Evolutionary conservation across 176 grass and related monocot species (phyloP).

Genomic region (Pharus latifolius): DNA sequence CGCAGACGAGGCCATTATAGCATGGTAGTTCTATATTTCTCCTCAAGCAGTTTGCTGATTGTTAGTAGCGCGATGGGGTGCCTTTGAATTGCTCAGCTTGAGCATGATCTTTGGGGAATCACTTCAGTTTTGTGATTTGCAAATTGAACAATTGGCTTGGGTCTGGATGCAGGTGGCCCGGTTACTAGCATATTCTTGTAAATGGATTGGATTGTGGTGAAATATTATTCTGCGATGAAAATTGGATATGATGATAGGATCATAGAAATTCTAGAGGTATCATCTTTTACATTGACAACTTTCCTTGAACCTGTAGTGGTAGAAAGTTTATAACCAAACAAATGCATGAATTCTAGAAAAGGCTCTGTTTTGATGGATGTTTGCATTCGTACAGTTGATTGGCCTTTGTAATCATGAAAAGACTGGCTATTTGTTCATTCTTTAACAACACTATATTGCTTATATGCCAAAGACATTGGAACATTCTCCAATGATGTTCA

Average conservation of each 20-base stretch:
- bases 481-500: neutral
- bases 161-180: neutral
- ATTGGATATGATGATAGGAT: neutral
- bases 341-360: neutral
- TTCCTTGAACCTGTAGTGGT: neutral
- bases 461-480: neutral
- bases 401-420: neutral
- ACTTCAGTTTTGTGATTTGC: neutral
- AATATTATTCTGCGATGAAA: neutral
- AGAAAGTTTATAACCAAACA: neutral
- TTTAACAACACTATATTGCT: neutral
- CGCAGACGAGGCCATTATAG: neutral
- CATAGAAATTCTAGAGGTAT: neutral
- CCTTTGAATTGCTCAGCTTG: neutral
- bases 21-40: neutral
- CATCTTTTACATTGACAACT: neutral
- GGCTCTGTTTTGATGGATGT: neutral
- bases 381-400: neutral
- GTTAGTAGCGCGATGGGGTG: neutral
- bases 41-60: neutral
- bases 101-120: neutral
- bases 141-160: neutral
- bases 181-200: neutral
- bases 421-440: neutral
- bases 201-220: neutral